Evolutionary conservation across 345 rosid genomes (phyloP).

Genomic region (Syzygium aqueum): DNA sequence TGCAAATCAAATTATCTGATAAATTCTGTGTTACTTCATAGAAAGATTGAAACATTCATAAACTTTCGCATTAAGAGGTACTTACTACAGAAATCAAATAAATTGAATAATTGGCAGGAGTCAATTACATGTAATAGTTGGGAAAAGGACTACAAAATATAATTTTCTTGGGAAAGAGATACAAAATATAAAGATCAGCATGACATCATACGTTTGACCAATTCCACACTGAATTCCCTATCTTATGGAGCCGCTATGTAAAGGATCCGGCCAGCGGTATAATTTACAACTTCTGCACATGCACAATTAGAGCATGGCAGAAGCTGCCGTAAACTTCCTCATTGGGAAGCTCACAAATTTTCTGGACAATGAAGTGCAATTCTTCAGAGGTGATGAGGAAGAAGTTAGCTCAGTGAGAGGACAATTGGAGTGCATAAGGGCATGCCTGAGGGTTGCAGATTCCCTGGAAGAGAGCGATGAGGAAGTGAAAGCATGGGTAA

Average conservation of each 20-base stretch:
- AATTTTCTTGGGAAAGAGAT: neutral
- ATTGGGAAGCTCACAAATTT: neutral
- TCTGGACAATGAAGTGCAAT: neutral
- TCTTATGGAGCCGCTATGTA: neutral
- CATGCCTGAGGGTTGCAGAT: conserved; percentile 16
- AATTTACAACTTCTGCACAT: neutral
- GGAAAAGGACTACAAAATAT: neutral
- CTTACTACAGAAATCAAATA: too few species aligned
- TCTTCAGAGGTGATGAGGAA: neutral
- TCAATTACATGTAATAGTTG: too few species aligned
- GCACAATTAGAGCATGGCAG: neutral
- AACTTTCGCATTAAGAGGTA: too few species aligned
- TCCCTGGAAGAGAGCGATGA: conserved; percentile 11
- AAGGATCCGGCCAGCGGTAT: neutral
- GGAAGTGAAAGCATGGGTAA: conserved; percentile 14
- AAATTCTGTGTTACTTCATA: too few species aligned
- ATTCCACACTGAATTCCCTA: too few species aligned
- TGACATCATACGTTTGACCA: neutral
- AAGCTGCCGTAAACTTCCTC: neutral
- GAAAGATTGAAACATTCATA: too few species aligned
- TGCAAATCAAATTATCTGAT: too few species aligned
- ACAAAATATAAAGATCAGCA: too few species aligned
- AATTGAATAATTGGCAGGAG: too few species aligned
- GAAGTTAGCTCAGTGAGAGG: neutral
- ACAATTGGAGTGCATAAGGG: conserved; percentile 9